A percentile compares a stretch with the other conserved stretches of the same genome.
Evolutionary conservation across 495 filamentous ascomycete species (phyloP).

Genomic region (Echria macrotheca): DNA sequence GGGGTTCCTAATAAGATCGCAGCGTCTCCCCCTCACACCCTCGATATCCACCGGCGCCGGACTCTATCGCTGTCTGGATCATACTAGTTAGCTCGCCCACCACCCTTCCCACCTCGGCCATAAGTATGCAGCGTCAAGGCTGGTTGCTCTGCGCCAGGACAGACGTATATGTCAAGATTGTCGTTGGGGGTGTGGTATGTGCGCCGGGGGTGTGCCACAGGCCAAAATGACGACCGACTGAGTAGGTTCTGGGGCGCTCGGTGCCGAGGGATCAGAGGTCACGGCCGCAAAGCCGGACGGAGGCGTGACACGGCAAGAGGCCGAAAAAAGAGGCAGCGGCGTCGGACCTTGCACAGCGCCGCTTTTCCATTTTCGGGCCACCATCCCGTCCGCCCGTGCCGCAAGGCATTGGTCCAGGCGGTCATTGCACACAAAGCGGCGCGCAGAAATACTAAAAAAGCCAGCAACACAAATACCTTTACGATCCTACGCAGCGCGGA

Average conservation of each 20-base stretch:
- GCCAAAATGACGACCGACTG: no score
- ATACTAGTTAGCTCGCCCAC: no score
- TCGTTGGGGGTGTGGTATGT: not conserved
- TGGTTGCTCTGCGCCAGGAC: no score
- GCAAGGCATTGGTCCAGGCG: slow-evolving; percentile 1
- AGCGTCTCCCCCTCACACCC: no score
- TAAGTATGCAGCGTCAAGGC: no score
- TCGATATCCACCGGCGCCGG: no score
- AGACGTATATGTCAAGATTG: no score
- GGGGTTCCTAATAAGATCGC: no score
- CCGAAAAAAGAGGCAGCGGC: not conserved
- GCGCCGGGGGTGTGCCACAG: not conserved
- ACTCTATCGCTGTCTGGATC: no score
- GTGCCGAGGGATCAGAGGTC: no score
- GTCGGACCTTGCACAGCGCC: slow-evolving; percentile 4
- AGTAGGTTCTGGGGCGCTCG: no score
- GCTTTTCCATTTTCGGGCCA: slow-evolving; percentile 20
- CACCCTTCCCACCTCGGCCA: no score
- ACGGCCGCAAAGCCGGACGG: slow-evolving; percentile 10
- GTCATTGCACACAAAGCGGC: slow-evolving; percentile 3
- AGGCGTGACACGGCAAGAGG: slow-evolving; percentile 3
- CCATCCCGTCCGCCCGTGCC: slow-evolving; percentile 2
- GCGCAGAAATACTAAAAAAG: not conserved
- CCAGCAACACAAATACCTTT: not conserved
- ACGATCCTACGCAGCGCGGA: not conserved